These are phyloP conservation scores for Aspergillus pseudonomiae DNA, from an alignment of 2,329 filamentous ascomycete genomes.

Conservation along the genomic window DNA sequence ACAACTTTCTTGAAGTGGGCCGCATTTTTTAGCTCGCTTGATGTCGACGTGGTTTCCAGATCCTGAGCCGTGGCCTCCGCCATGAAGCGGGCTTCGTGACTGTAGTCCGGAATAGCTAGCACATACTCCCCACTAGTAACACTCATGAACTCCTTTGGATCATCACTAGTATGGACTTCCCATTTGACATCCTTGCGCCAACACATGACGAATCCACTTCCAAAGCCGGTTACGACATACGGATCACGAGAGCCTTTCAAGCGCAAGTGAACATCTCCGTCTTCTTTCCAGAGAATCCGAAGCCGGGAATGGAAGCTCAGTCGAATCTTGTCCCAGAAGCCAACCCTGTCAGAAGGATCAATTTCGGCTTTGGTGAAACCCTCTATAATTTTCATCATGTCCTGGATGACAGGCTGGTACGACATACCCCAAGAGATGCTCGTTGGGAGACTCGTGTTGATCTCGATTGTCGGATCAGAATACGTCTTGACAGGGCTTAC, in stretches of 20 bases:
- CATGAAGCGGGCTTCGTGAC: constrained; percentile 76
- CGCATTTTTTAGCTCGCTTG: constrained; percentile 68
- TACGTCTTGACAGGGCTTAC: constrained; percentile 96
- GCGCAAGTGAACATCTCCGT: constrained; percentile 91
- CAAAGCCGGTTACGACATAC: constrained; percentile 88
- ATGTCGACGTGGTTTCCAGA: constrained; percentile 62
- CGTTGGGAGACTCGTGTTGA: constrained; percentile 90
- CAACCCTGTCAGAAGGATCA: constrained; percentile 88
- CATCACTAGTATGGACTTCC: constrained; percentile 80
- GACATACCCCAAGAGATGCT: constrained; percentile 96
- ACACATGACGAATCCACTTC: constrained; percentile 96
- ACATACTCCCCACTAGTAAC: constrained; percentile 96
- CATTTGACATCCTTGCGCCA: constrained; percentile 94
- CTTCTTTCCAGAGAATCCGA: constrained; percentile 87
- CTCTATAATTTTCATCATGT: constrained; percentile 99
- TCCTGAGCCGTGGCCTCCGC: constrained; percentile 50
- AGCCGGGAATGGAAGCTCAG: constrained; percentile 92
- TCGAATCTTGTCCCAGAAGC: constrained; percentile 98
- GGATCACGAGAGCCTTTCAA: constrained; percentile 89
- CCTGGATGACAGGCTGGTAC: constrained; percentile 96
- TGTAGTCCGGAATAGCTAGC: constrained; percentile 90
- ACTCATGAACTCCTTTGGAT: constrained; percentile 91
- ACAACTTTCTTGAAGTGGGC: constrained; percentile 97
- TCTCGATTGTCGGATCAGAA: constrained; percentile 86
- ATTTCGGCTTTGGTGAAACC: constrained; percentile 95